These are phyloP conservation scores for Podospora tetraspora DNA, from an alignment of 495 filamentous ascomycete genomes.

Conservation along the genomic window DNA sequence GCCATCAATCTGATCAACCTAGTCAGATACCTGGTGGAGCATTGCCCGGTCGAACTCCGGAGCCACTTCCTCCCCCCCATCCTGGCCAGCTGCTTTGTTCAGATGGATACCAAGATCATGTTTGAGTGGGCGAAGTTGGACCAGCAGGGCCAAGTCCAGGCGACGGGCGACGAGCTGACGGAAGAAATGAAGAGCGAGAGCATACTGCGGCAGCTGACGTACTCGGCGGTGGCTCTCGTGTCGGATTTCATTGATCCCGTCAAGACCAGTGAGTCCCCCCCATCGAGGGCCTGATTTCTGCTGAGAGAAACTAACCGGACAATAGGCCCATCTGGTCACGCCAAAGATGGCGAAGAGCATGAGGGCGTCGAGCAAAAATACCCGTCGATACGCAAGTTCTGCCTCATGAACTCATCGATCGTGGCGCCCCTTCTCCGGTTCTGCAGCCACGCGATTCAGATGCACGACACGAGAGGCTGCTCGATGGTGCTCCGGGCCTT, in stretches of 20 bases:
- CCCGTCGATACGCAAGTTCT: constrained; percentile 66
- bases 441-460: constrained; percentile 80
- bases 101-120: constrained; percentile 80
- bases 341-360: neutral
- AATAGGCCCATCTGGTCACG: neutral
- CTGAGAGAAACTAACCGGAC: neutral
- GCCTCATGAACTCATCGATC: constrained; percentile 69
- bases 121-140: constrained; percentile 76
- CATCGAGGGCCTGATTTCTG: neutral
- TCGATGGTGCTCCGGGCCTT: constrained; percentile 78
- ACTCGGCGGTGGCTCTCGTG: constrained; percentile 85
- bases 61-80: constrained; percentile 82
- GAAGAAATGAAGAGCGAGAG: constrained; percentile 99
- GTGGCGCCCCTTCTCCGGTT: constrained; percentile 87
- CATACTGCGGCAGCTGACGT: constrained; percentile 88
- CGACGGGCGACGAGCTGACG: constrained; percentile 63
- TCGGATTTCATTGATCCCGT: constrained; percentile 78
- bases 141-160: constrained; percentile 47
- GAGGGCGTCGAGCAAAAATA: constrained; percentile 18
- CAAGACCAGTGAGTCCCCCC: constrained; percentile 43
- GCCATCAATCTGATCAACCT: constrained; percentile 84
- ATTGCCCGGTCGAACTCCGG: constrained; percentile 75
- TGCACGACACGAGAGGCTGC: constrained; percentile 87
- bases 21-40: constrained; percentile 78
- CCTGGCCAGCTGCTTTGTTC: constrained; percentile 71